Conservation (phyloP, 129 eudicot species). For the Centaurea solstitialis region DNA sequence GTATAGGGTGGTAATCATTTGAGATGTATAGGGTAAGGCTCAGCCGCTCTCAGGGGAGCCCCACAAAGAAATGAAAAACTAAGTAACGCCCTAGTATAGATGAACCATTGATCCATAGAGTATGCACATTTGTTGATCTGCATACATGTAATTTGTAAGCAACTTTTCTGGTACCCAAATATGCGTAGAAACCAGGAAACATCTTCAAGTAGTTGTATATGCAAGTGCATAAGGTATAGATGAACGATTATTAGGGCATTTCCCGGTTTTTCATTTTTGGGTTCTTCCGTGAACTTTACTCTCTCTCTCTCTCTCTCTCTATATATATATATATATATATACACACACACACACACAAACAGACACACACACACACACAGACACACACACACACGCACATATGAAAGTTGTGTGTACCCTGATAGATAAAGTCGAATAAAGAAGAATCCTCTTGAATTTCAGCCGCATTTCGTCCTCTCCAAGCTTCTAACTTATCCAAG, state of each 20-base stretch:
- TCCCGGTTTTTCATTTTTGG: neutral
- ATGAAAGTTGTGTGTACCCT: slow-evolving; percentile 37
- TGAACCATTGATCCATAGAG: neutral
- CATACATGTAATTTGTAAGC: neutral
- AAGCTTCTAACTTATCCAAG: slow-evolving; percentile 43
- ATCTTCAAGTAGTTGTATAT: neutral
- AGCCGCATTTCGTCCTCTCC: slow-evolving; percentile 56
- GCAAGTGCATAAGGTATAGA: neutral
- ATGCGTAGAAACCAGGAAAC: neutral
- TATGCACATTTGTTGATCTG: too few relatives aligned
- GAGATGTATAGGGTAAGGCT: neutral
- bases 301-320: neutral
- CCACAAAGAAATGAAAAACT: neutral
- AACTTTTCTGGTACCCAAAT: neutral
- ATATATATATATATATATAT: too few relatives aligned
- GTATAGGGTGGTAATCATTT: too few relatives aligned
- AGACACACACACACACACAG: too few relatives aligned
- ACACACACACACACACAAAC: too few relatives aligned
- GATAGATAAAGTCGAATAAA: slow-evolving; percentile 52
- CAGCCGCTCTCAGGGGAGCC: too few relatives aligned
- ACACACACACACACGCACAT: too few relatives aligned
- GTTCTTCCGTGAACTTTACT: neutral
- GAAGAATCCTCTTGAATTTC: slow-evolving; percentile 59
- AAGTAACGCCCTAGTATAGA: neutral
- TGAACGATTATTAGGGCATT: neutral